A percentile compares a stretch with the other conserved stretches of the same genome.
phyloP scores from a whole-genome alignment of 2,329 filamentous ascomycete species.

The Claviceps sp. region DNA sequence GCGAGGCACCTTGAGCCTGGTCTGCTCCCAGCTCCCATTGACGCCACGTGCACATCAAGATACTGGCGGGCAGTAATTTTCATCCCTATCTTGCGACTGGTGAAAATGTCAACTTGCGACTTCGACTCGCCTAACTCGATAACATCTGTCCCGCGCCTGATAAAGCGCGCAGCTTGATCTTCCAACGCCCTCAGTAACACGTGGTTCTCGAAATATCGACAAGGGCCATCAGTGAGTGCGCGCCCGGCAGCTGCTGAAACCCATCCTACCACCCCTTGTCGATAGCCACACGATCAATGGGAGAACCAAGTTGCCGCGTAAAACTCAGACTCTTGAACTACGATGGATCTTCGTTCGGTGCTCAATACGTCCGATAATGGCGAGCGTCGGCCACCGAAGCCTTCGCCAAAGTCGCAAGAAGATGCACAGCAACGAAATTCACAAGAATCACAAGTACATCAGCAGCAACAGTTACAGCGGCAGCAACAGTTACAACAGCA shows the following conservation, averaged over 20 bases:
- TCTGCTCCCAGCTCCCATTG: constrained; percentile 1
- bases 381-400: constrained; percentile 23
- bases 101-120: constrained; percentile 14
- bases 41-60: constrained; percentile 2
- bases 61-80: not conserved
- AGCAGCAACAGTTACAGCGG: not conserved
- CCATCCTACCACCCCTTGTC: not conserved
- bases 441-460: not conserved
- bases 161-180: constrained; percentile 3
- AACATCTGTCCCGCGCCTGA: constrained; percentile 8
- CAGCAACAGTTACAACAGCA: not conserved
- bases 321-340: constrained; percentile 1
- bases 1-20: not conserved
- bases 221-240: not conserved
- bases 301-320: not conserved
- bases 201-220: not conserved
- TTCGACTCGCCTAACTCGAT: constrained; percentile 9
- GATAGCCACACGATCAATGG: not conserved
- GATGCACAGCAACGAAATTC: not conserved
- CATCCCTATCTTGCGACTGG: constrained; percentile 2
- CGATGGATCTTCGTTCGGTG: constrained; percentile 41
- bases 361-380: constrained; percentile 38
- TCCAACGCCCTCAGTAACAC: not conserved
- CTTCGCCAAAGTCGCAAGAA: constrained; percentile 16
- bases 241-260: not conserved